Conservation (phyloP, 202 grass and related monocot species). For the Setaria italica region DNA sequence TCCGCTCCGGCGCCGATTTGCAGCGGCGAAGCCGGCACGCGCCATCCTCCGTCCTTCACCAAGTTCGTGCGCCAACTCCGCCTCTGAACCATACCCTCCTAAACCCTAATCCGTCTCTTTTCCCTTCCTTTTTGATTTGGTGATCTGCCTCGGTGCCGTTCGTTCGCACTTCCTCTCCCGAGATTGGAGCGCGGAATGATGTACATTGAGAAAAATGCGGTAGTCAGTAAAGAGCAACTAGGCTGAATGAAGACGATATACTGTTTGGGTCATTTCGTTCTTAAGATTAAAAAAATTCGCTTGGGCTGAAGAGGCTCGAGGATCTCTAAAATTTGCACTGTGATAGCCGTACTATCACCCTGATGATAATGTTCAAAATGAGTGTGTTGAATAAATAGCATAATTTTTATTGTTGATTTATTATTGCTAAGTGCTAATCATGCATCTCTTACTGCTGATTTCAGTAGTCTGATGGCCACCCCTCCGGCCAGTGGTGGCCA, state of each 20-base stretch:
- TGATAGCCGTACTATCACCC: neutral
- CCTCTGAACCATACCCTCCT: neutral
- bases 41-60: no score
- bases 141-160: no score
- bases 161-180: neutral
- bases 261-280: neutral
- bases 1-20: no score
- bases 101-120: neutral
- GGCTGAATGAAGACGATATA: neutral
- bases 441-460: neutral
- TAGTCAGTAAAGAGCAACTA: neutral
- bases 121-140: no score
- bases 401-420: neutral
- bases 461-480: neutral
- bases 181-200: neutral
- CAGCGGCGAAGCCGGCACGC: no score
- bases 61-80: no score
- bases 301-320: neutral
- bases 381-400: neutral
- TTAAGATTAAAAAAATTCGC: neutral
- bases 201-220: neutral
- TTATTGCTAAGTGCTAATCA: neutral
- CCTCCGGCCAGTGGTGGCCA: neutral
- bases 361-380: neutral
- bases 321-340: neutral